Evolutionary conservation across 2,329 filamentous ascomycete species (phyloP), one percentile per base, ranked within the genome.

Genomic region (Sporothrix humicola): DNA sequence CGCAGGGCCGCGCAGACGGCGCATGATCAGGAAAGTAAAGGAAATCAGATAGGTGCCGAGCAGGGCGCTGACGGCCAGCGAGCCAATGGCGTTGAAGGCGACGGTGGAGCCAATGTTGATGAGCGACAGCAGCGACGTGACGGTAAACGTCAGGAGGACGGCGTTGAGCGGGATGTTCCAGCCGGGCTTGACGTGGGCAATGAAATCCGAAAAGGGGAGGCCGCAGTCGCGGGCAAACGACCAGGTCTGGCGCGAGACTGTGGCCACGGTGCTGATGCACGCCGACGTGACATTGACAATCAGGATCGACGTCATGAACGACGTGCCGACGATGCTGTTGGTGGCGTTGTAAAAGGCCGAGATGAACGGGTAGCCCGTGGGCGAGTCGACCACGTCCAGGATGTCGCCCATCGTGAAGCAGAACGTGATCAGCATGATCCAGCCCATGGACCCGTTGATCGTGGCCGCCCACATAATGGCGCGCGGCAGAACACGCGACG

Each of bases 311-410:
- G 83, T 82, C 84, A 89, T 87, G 23, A 85, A 83, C 1, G 84
- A 84, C 0, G 87, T 84, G 0, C 84, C 87, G 1, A 82, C 83
- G 2, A 82, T 79, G 20, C 84, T 86, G 1, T 83, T 80, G 1
- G 87, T 86, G 1, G 84, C 84, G 50, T 87, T 83, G 75, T 83
- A 83, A 73, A 89, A 89, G 26, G 90, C 84, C 69, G 88, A 83
- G 77, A 91, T 89, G 75, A 89, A 89, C 0, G 89, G 88, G 66
- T 87, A 88, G 0, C 84, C 84, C 0, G 87, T 87, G 0, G 82
- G 81, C 0, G 83, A 84, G 20, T 74, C 65, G 72, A 78, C 56
- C 17, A 76, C 70, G 46, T 58, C 72, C 2, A 73, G 46, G 4
- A 77, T 46, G 20, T 82, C 77, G 73, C 81, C 79, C 26, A 83